These are phyloP conservation scores for Psilocybe sp. DNA, from an alignment of 768 basidiomycete genomes.

Conservation along the genomic window DNA sequence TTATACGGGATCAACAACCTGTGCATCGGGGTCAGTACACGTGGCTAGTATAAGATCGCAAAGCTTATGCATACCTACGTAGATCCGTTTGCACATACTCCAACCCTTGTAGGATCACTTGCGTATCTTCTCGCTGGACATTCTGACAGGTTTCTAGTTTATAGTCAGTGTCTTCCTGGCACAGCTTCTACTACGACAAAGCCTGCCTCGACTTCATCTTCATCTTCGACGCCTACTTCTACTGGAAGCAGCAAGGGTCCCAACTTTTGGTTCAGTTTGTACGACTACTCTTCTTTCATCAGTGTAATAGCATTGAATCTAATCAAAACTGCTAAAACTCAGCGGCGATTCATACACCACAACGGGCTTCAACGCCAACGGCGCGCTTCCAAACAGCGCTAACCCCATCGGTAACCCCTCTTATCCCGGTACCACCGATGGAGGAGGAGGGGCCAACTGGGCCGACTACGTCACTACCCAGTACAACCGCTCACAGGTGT, in stretches of 20 bases:
- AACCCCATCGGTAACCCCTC: conserved; percentile 55
- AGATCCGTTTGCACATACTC: conserved; percentile 12
- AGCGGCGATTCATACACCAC: conserved; percentile 62
- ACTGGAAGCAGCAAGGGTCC: conserved; percentile 1
- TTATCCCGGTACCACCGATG: conserved; percentile 51
- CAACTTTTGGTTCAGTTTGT: conserved; percentile 56
- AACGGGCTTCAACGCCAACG: conserved; percentile 44
- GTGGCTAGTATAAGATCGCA: conserved; percentile 11
- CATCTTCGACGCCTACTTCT: conserved; percentile 2
- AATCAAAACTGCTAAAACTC: neutral
- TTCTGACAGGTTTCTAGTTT: conserved; percentile 29
- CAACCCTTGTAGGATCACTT: conserved; percentile 7
- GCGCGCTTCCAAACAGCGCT: conserved; percentile 36
- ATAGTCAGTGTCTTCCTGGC: conserved; percentile 37
- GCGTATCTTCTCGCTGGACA: neutral
- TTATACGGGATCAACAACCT: conserved; percentile 41
- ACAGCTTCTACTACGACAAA: conserved; percentile 17
- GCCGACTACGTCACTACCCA: conserved; percentile 50
- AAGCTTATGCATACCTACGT: neutral
- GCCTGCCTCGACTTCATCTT: neutral
- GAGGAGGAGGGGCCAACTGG: conserved; percentile 54
- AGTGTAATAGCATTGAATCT: neutral
- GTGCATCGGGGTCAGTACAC: conserved; percentile 33
- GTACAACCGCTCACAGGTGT: conserved; percentile 50
- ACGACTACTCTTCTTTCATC: conserved; percentile 10